Evolutionary conservation across 2,329 filamentous ascomycete species (phyloP).

Genomic region (Pezicula neosporulosa): DNA sequence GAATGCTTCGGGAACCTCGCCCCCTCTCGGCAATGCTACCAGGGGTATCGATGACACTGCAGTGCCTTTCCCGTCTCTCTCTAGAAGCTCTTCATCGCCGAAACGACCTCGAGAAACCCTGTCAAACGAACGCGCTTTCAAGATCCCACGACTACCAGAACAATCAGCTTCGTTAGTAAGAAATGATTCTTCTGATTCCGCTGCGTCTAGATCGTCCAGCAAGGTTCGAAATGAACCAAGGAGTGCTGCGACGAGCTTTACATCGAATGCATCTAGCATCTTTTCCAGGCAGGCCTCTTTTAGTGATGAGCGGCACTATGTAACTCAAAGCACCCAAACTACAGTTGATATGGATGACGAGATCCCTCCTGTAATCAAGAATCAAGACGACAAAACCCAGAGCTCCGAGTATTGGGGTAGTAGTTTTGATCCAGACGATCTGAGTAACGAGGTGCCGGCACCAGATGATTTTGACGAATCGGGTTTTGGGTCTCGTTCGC

Average conservation of each 20-base stretch:
- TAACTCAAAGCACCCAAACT: background rate
- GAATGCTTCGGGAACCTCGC: too few relatives aligned
- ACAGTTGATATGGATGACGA: conserved; percentile 6
- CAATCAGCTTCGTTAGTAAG: background rate
- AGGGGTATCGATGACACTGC: conserved; percentile 2
- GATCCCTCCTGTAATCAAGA: conserved; percentile 5
- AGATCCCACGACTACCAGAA: background rate
- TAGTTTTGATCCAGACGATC: conserved; percentile 16
- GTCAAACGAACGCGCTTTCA: background rate
- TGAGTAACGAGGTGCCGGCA: conserved; percentile 2
- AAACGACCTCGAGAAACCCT: conserved; percentile 1
- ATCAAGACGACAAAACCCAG: conserved; percentile 1
- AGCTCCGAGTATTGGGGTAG: conserved; percentile 20
- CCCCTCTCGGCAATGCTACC: background rate
- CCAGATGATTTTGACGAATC: background rate
- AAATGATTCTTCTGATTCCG: background rate
- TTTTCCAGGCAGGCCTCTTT: conserved; percentile 10
- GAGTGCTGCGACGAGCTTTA: conserved; percentile 15
- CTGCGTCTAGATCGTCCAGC: background rate
- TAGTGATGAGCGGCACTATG: background rate
- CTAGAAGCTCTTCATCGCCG: background rate
- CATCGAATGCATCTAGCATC: conserved; percentile 11
- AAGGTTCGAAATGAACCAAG: background rate
- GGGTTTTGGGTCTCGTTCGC: too few relatives aligned
- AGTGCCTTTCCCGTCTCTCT: background rate